phyloP scores from a whole-genome alignment of 768 basidiomycete species.

The Hydnomerulius pinastri region DNA sequence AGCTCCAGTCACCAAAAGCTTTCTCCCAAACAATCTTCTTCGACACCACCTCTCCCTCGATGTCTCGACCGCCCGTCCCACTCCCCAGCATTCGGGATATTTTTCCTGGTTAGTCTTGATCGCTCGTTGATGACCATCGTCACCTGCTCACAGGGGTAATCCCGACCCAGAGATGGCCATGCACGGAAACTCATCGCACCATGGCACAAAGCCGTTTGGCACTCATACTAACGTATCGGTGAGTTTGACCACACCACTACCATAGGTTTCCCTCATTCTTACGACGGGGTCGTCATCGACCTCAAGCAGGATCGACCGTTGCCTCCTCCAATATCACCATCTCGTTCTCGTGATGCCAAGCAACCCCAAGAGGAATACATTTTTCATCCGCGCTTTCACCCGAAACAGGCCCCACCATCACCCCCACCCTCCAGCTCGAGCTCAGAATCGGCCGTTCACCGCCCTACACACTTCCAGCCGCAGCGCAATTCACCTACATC shows the following conservation, averaged over 20 bases:
- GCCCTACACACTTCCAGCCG: background rate
- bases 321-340: background rate
- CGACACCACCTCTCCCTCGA: conserved; percentile 3
- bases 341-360: background rate
- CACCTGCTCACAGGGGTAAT: background rate
- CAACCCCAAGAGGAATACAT: background rate
- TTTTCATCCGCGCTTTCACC: conserved; percentile 4
- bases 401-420: conserved; percentile 17
- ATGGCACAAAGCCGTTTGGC: background rate
- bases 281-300: background rate
- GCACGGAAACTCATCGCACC: background rate
- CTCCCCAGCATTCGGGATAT: conserved; percentile 57
- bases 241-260: background rate
- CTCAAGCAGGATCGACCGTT: background rate
- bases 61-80: conserved; percentile 31
- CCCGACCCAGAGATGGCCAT: conserved; percentile 23
- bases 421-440: conserved; percentile 30
- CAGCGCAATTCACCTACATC: conserved; percentile 16
- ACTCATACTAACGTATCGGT: conserved; percentile 6
- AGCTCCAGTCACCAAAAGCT: background rate
- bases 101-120: conserved; percentile 47
- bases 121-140: background rate
- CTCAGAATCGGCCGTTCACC: conserved; percentile 27
- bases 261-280: conserved; percentile 7
- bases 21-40: background rate